Evolutionary conservation across 345 rosid genomes (phyloP).

Genomic region (Citrus cavaleriei): DNA sequence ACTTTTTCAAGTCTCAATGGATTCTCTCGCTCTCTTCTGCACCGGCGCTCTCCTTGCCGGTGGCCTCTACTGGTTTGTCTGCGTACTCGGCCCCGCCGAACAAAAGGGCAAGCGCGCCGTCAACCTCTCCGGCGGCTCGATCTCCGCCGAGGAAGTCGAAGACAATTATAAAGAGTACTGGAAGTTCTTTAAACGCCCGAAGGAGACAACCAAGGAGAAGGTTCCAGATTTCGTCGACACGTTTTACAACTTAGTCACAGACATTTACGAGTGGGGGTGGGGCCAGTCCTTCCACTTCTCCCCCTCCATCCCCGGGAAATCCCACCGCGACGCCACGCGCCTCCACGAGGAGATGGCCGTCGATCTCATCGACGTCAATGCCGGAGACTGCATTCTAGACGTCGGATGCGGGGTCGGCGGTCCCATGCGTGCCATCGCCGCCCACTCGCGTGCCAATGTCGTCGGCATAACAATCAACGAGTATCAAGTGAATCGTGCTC

Average conservation of each 20-base stretch:
- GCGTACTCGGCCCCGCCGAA: conserved; percentile 86
- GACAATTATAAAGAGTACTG: conserved; percentile 79
- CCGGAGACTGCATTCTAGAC: conserved; percentile 62
- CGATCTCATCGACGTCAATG: conserved; percentile 63
- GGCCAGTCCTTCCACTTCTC: conserved; percentile 98
- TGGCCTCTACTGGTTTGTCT: conserved; percentile 85
- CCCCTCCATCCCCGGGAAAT: conserved; percentile 69
- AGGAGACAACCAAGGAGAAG: conserved; percentile 72
- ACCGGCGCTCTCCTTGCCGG: conserved; percentile 69
- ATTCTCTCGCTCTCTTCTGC: conserved; percentile 54
- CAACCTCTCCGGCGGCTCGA: conserved; percentile 89
- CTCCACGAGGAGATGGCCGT: conserved; percentile 87
- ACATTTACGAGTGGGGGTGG: conserved; percentile 99
- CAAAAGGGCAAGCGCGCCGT: conserved; percentile 67
- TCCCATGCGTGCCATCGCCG: conserved; percentile 97
- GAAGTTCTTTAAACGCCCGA: conserved; percentile 87
- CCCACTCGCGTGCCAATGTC: conserved; percentile 79
- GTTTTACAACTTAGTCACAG: conserved; percentile 87
- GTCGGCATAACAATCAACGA: conserved; percentile 96
- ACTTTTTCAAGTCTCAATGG: conserved; percentile 30
- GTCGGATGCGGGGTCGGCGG: conserved; percentile 98
- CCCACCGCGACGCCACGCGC: conserved; percentile 84
- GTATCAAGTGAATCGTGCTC: conserved; percentile 88
- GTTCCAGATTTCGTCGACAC: conserved; percentile 95
- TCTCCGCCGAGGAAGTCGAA: conserved; percentile 74